Evolutionary conservation across 2,329 filamentous ascomycete genomes (phyloP).

Genomic region (Capronia epimyces): DNA sequence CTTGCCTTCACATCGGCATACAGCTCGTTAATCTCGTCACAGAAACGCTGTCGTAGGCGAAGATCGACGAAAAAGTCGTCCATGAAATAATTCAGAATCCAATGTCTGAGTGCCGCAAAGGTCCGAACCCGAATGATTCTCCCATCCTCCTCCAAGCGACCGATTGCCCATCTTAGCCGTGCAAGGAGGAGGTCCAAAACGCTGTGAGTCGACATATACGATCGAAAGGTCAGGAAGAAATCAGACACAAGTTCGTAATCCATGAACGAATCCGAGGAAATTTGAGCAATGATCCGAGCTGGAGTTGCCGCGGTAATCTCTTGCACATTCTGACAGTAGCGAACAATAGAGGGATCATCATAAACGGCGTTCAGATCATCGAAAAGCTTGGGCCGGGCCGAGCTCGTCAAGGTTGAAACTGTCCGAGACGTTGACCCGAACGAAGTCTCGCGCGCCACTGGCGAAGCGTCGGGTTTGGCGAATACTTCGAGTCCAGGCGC

Average conservation of each 20-base stretch:
- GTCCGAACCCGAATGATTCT: conserved; percentile 92
- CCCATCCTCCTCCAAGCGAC: conserved; percentile 72
- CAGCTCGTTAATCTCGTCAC: conserved; percentile 66
- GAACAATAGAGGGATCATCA: conserved; percentile 74
- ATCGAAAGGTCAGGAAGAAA: conserved; percentile 92
- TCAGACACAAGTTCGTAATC: conserved; percentile 96
- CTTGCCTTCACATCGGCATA: conserved; percentile 50
- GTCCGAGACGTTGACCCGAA: conserved; percentile 34
- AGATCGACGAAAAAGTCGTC: conserved; percentile 85
- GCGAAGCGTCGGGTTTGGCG: conserved; percentile 9
- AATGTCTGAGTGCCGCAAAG: conserved; percentile 91
- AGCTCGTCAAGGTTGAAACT: conserved; percentile 33
- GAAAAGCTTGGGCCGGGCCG: conserved; percentile 62
- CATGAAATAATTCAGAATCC: conserved; percentile 95
- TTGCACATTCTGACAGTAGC: conserved; percentile 65
- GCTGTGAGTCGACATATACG: conserved; percentile 71
- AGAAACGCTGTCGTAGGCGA: conserved; percentile 69
- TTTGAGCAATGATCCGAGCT: conserved; percentile 85
- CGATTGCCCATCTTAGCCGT: conserved; percentile 79
- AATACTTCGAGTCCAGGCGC: conserved; percentile 22
- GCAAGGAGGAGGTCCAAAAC: conserved; percentile 79
- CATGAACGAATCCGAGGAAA: conserved; percentile 90
- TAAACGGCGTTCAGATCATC: conserved; percentile 75
- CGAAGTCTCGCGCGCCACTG: conserved; percentile 29
- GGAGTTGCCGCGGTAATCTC: conserved; percentile 86